Base-by-base conservation (phyloP, 1,139 yeast species). In the Yamadazyma atlantica region DNA sequence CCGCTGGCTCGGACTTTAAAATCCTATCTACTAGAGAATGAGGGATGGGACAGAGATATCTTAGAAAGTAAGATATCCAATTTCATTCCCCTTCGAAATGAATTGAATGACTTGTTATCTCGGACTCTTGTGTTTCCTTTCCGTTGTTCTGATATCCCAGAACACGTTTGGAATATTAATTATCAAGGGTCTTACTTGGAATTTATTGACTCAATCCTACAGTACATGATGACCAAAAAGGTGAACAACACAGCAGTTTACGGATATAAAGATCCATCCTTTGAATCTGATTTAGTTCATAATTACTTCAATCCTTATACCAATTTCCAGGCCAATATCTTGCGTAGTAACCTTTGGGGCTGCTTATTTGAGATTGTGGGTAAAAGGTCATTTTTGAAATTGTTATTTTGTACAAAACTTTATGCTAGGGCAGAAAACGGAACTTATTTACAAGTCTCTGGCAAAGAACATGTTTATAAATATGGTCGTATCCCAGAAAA, bases 321-420 rank as follows among this genome's bases (percentile, higher is more conserved):
- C 1, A 64, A 58, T 34, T 60, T 62, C 34, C 52, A 49, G 22
- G 55, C 54, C 6, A 62, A 58, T 33, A 41, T 46, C 3, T 44
- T 75, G 19, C 72, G 72, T 39, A 47, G 58, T 2, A 48, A 57
- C 4, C 42, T 51, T n/a, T 73, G 80, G 71, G 58, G 60, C 15
- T 44, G 52, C 5, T 40, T 75, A 0, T 66, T 54, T 39, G 36
- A 39, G 1, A 35, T 55, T 1, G 43, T 74, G 0, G 79, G 80
- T 0, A 40, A 38, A 10, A 39, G 39, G 1, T 38, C 35, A 1
- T 73, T 74, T 45, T 28, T 64, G 4, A 42, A 58, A 3, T 37
- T 76, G 34, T 16, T 77, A 1, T 35, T 66, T 10, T 54, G 56
- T 19, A 49, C 54, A 23, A 53, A 52, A 24, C 66, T 71, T 8